Conservation (phyloP, 495 filamentous ascomycete species). For the Aspergillus homomorphus region DNA sequence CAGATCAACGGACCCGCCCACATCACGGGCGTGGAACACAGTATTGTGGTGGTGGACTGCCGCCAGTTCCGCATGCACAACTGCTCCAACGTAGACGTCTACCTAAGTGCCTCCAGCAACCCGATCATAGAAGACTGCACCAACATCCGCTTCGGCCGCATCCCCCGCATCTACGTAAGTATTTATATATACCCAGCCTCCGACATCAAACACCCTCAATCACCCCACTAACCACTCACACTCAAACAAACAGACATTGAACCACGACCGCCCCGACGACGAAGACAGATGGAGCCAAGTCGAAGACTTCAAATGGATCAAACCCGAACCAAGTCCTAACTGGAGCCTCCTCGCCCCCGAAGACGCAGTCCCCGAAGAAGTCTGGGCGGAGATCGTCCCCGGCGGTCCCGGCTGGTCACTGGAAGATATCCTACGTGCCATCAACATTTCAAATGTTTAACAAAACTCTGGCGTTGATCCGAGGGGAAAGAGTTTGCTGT, state of each 20-base stretch:
- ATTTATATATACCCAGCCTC: not conserved
- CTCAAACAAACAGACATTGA: conserved; percentile 27
- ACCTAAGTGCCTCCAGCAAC: conserved; percentile 73
- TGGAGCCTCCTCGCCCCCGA: conserved; percentile 68
- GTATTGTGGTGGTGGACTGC: conserved; percentile 70
- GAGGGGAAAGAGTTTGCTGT: not conserved
- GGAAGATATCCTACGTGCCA: conserved; percentile 64
- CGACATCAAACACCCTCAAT: too few species aligned
- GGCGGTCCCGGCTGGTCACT: conserved; percentile 59
- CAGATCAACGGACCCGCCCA: conserved; percentile 76
- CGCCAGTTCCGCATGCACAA: conserved; percentile 91
- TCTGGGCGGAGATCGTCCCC: conserved; percentile 70
- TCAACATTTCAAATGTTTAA: conserved; percentile 43
- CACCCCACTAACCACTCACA: not conserved
- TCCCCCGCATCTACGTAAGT: conserved; percentile 68
- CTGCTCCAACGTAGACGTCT: conserved; percentile 73
- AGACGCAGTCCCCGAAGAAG: conserved; percentile 56
- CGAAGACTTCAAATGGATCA: conserved; percentile 97
- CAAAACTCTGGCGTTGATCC: not conserved
- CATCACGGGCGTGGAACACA: conserved; percentile 70
- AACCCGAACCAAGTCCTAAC: conserved; percentile 79
- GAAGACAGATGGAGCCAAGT: conserved; percentile 81
- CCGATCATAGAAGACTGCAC: conserved; percentile 93
- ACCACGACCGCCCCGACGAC: conserved; percentile 35
- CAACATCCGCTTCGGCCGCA: conserved; percentile 71